These are phyloP conservation scores for Iris pallida DNA, from an alignment of 116 monocot species.

Conservation along the genomic window DNA sequence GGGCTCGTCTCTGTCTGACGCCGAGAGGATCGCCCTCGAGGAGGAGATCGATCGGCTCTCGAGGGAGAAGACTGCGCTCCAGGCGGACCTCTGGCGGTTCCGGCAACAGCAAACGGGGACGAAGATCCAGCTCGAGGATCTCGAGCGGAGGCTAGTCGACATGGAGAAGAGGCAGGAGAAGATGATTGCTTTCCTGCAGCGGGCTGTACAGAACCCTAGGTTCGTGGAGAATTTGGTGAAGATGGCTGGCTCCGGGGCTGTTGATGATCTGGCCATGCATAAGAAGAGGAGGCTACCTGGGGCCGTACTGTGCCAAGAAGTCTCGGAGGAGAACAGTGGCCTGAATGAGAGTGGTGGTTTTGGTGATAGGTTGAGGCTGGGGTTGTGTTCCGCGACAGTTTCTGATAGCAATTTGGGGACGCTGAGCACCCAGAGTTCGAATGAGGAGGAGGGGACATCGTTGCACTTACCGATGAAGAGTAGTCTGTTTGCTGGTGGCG, in stretches of 20 bases:
- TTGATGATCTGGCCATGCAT: conserved; percentile 29
- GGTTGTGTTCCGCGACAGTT: conserved; percentile 50
- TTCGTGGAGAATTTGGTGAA: conserved; percentile 60
- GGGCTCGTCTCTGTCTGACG: conserved; percentile 8
- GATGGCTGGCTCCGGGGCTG: conserved; percentile 25
- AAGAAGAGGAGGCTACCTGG: conserved; percentile 59
- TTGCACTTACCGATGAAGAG: conserved; percentile 49
- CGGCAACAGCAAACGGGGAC: conserved; percentile 51
- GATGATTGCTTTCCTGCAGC: conserved; percentile 57
- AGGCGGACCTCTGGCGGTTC: conserved; percentile 40
- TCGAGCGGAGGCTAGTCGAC: conserved; percentile 43
- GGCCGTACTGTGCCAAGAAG: conserved; percentile 5
- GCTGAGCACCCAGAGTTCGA: conserved; percentile 41
- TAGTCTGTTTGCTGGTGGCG: conserved; percentile 10
- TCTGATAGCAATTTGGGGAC: conserved; percentile 35
- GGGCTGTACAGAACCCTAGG: conserved; percentile 41
- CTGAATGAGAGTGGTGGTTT: conserved; percentile 47
- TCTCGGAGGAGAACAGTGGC: conserved; percentile 12
- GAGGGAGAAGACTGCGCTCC: conserved; percentile 38
- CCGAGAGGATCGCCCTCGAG: conserved; percentile 55
- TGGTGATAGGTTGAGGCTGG: conserved; percentile 70
- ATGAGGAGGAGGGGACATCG: conserved; percentile 32
- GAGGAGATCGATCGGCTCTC: conserved; percentile 68
- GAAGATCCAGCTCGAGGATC: conserved; percentile 45
- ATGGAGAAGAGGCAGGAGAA: conserved; percentile 86